Conservation (phyloP, 1,284 basidiomycete species). For the Stygiomarasmius scandens region DNA sequence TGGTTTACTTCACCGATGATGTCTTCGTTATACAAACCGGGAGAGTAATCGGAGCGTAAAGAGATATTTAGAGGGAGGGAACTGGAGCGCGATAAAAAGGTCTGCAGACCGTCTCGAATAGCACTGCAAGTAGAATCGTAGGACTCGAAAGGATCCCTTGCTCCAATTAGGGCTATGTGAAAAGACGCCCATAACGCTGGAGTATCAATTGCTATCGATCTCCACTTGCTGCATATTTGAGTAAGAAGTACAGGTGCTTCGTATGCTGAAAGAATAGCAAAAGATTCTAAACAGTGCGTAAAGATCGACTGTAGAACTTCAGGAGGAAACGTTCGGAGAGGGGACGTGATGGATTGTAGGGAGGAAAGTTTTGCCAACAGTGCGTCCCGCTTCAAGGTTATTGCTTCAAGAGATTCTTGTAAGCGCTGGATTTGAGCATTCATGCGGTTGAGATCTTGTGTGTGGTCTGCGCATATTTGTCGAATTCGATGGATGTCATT, state of each 20-base stretch:
- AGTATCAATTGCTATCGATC: background rate
- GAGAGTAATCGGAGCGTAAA: conserved; percentile 1
- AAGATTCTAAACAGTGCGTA: background rate
- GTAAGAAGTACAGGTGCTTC: conserved; percentile 4
- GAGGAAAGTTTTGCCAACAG: background rate
- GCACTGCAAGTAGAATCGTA: background rate
- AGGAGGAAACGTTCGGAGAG: too few relatives aligned
- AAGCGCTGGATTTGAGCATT: conserved; percentile 2
- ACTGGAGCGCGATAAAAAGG: background rate
- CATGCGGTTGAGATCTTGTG: conserved; percentile 1
- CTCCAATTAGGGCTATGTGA: background rate
- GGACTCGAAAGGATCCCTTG: background rate
- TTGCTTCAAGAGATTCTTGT: background rate
- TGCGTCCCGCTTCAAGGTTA: background rate
- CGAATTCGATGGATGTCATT: background rate
- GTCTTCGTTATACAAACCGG: background rate
- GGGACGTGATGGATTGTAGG: background rate
- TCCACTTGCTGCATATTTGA: conserved; percentile 6
- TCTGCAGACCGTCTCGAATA: background rate
- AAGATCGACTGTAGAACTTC: too few relatives aligned
- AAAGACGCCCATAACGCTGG: conserved; percentile 6
- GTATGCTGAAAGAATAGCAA: background rate
- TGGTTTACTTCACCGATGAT: background rate
- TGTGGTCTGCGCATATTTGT: background rate
- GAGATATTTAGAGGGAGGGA: conserved; percentile 5